Base-by-base conservation (phyloP, 2,329 filamentous ascomycete species). In the Colletotrichum sp. region DNA sequence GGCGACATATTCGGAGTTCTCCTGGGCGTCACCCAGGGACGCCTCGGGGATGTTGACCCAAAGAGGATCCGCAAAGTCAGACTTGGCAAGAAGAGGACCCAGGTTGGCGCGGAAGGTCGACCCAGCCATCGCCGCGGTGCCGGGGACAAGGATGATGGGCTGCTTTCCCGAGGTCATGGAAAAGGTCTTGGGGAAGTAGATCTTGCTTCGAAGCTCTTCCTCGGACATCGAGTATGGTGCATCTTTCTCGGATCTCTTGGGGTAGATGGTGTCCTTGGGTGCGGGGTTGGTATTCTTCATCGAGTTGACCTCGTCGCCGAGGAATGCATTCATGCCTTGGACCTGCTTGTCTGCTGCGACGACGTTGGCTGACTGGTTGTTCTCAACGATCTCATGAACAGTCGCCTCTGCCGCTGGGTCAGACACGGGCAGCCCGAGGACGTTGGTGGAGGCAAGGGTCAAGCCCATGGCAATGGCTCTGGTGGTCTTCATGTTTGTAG, bases 11-110 rank as follows among this genome's bases (percentile, higher is more conserved):
- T 92, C 90, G 10, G 88, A 81, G 75, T 88, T 91, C 25, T 82
- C 77, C 77, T 91, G 90, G 0, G 84, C 85, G 70, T 92, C 89
- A 30, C 77, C 81, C 15, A 90, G 82, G 55, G 88, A 83, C 43
- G 84, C 83, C 2, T 82, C 81, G 0, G 90, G 89, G 15, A 92
- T 85, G 78, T 92, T 92, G n/a, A 92, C 82, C 87, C 89, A 92
- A 16, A 91, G 85, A 0, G 88, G 86, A 74, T 91, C 88, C 15
- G 84, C 87, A 70, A 85, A 86, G 30, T 79, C 77, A 2, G 84
- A 83, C 30, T 83, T 82, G 4, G 82, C 80, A 9, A 91, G 82
- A 0, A 91, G 82, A 56, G 88, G 88, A 62, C 86, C 87, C 68
- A 90, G 86, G 78, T 88, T 91, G 30, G 83, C 86, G 25, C 81